Evolutionary conservation across 495 filamentous ascomycete species (phyloP).

Genomic region (Neurospora sp.): DNA sequence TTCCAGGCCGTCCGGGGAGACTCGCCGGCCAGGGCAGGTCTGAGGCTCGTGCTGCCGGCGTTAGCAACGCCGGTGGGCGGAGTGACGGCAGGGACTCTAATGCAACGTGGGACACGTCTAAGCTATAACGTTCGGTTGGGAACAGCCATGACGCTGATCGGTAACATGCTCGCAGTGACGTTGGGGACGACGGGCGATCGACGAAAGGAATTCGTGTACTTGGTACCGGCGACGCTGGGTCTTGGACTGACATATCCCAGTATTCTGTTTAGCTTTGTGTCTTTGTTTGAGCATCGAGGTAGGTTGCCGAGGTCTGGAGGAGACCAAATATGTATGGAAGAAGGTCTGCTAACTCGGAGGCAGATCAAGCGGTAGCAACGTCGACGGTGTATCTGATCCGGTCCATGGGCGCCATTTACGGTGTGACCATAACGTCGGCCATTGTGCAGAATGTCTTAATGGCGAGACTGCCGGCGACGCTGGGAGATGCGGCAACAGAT

Average conservation of each 20-base stretch:
- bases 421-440: constrained; percentile 50
- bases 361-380: constrained; percentile 56
- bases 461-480: constrained; percentile 39
- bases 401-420: constrained; percentile 54
- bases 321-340: not conserved
- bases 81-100: constrained; percentile 49
- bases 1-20: constrained; percentile 56
- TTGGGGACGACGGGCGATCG: constrained; percentile 43
- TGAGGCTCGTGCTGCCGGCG: constrained; percentile 49
- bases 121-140: constrained; percentile 45
- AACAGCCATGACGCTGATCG: constrained; percentile 48
- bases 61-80: constrained; percentile 51
- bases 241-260: constrained; percentile 55
- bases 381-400: constrained; percentile 57
- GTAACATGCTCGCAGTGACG: constrained; percentile 45
- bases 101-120: constrained; percentile 53
- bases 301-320: constrained; percentile 3
- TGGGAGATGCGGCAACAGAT: constrained; percentile 32
- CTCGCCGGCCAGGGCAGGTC: constrained; percentile 48
- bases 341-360: constrained; percentile 1
- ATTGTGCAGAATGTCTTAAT: constrained; percentile 55
- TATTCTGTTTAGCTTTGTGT: constrained; percentile 53
- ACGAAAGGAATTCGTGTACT: constrained; percentile 53
- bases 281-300: constrained; percentile 54
- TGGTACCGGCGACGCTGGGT: constrained; percentile 54